phyloP scores from a whole-genome alignment of 2,329 filamentous ascomycete genomes.

The Pleochaeta shiraiana region DNA sequence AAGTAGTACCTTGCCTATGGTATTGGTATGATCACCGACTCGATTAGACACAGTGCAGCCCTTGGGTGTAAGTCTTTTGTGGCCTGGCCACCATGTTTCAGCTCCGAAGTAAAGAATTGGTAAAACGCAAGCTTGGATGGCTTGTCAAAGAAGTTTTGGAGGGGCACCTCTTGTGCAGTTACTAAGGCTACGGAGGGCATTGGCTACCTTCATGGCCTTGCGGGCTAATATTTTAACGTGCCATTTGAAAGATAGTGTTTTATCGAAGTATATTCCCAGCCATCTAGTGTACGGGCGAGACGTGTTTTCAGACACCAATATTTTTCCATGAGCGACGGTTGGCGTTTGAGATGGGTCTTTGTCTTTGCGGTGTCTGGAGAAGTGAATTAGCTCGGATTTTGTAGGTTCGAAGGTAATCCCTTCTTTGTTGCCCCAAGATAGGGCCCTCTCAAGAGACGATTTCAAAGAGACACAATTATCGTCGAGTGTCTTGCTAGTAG shows the following conservation, averaged over 20 bases:
- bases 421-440: not conserved
- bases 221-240: not conserved
- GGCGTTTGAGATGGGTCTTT: not conserved
- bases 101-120: too few relatives aligned
- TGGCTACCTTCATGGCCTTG: not conserved
- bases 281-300: not conserved
- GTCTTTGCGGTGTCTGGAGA: not conserved
- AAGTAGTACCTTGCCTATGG: not conserved
- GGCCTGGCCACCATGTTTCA: too few relatives aligned
- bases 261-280: not conserved
- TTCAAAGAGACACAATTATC: not conserved
- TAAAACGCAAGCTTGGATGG: not conserved
- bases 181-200: not conserved
- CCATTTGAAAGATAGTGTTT: constrained; percentile 1
- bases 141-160: not conserved
- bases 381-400: not conserved
- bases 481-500: not conserved
- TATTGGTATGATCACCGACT: not conserved
- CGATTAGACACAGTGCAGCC: not conserved
- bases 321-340: not conserved
- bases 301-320: not conserved
- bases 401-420: not conserved
- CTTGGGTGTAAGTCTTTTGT: not conserved
- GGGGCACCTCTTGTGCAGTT: not conserved
- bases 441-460: not conserved